phyloP scores from a whole-genome alignment of 768 basidiomycete species.

The Chlorophyllum brunneum region DNA sequence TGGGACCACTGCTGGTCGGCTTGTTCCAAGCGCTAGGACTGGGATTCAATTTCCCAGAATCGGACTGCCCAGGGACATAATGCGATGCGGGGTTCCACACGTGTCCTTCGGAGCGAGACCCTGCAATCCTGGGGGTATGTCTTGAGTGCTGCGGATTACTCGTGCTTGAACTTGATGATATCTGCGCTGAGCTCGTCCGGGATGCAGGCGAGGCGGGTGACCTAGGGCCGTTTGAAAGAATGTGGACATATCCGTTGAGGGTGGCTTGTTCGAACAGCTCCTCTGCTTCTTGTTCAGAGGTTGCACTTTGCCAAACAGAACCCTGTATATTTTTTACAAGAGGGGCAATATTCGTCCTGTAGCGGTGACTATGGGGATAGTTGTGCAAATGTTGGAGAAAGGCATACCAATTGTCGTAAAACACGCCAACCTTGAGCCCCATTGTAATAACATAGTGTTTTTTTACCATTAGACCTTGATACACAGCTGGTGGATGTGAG shows the following conservation, averaged over 20 bases:
- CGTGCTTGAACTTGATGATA: not conserved
- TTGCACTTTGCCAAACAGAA: slow-evolving; percentile 39
- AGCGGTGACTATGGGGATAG: not conserved
- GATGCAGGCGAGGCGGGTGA: slow-evolving; percentile 4
- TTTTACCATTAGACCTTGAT: slow-evolving; percentile 1
- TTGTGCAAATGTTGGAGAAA: not conserved
- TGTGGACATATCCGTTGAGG: slow-evolving; percentile 25
- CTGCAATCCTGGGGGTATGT: not conserved
- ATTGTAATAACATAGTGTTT: slow-evolving; percentile 9
- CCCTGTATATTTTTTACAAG: slow-evolving; percentile 40
- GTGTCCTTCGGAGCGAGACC: slow-evolving; percentile 3
- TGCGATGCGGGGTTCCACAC: not conserved
- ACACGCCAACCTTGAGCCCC: slow-evolving; percentile 1
- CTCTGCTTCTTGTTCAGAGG: slow-evolving; percentile 37
- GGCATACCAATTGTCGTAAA: slow-evolving; percentile 7
- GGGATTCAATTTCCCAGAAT: not conserved
- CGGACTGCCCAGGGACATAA: not conserved
- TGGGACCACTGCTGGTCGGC: not conserved
- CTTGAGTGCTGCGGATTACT: not conserved
- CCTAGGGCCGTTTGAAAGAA: slow-evolving; percentile 17
- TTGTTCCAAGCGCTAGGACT: not conserved
- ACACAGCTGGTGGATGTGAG: not conserved
- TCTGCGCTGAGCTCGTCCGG: not conserved
- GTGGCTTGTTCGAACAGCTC: slow-evolving; percentile 25
- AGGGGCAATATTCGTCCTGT: slow-evolving; percentile 43